Conservation (phyloP, 75 land plant genomes). For the Cupressus sempervirens region DNA sequence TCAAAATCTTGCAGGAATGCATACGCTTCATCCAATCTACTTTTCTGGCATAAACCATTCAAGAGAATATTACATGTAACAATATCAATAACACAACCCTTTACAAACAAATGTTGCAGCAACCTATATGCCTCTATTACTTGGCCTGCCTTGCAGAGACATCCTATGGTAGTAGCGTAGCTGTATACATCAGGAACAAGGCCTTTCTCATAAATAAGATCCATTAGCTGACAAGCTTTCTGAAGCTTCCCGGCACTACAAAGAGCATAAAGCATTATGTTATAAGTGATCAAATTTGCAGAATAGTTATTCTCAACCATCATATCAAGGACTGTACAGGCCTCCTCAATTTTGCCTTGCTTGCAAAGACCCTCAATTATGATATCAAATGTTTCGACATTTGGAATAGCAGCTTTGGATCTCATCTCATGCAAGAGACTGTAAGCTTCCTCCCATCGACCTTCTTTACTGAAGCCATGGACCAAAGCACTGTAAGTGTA, state of each 20-base stretch:
- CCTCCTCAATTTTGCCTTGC: conserved; percentile 23
- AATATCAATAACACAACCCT: conserved; percentile 28
- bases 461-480: conserved; percentile 28
- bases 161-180: conserved; percentile 34
- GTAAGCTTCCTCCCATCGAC: conserved; percentile 29
- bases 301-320: conserved; percentile 22
- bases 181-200: conserved; percentile 25
- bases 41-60: conserved; percentile 29
- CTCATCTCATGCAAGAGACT: conserved; percentile 28
- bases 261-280: conserved; percentile 33
- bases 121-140: conserved; percentile 13
- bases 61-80: conserved; percentile 37
- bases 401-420: conserved; percentile 23
- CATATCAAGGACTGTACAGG: conserved; percentile 16
- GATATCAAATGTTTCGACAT: conserved; percentile 31
- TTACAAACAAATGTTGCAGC: conserved; percentile 17
- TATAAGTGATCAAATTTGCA: conserved; percentile 32
- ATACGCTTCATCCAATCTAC: conserved; percentile 34
- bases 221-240: conserved; percentile 24
- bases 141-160: conserved; percentile 37
- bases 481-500: conserved; percentile 38
- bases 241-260: conserved; percentile 11
- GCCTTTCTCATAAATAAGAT: conserved; percentile 27
- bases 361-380: conserved; percentile 37
- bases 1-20: conserved; percentile 26